Evolutionary conservation across 2,329 filamentous ascomycete genomes (phyloP), one percentile per base, ranked within the genome.

Genomic region (Leptographium wingfieldii): DNA sequence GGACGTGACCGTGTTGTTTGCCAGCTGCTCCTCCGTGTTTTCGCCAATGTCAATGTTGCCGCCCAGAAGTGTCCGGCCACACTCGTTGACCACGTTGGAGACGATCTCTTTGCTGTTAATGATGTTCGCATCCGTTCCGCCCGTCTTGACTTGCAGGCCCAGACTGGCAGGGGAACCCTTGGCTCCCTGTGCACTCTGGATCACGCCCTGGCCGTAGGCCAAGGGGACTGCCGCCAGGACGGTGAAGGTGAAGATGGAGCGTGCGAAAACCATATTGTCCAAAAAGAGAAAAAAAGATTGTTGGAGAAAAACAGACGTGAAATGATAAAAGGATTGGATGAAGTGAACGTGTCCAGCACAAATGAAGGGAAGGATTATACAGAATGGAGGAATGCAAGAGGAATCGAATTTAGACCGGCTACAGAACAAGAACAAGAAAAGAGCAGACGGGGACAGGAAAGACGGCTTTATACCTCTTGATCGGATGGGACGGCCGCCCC

Each of bases 41-140:
- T 80, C 76, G 52, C 78, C 78, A 59, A 85, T 74, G 63, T 86
- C 80, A 67, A 86, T 86, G 72, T 80, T 81, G 46, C 84, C 84
- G 60, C 73, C 67, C 51, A 80, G 68, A 67, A 84, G 74, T 19
- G 83, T 86, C 62, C 82, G 77, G 56, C 83, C 83, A 66, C 83
- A 86, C 58, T 79, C 74, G 64, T 80, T 82, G 49, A 81, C 80
- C 3, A 77, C 68, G 64, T 80, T 80, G 60, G 72, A 70, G 2
- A 65, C 63, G 63, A 80, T 76, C 72, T 81, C 74, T 6, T 76
- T 76, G 60, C 81, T 77, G 56, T 76, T 75, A 70, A 86, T 86
- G 65, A 84, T 76, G 55, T 81, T 84, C 10, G 81, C 75, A 61
- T 86, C 83, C 62, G 38, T 1, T 10, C 81, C 78, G 65, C 82